A percentile compares a stretch with the other conserved stretches of the same genome.
phyloP scores from a whole-genome alignment of 805 yeast species.

The Lachancea thermotolerans region DNA sequence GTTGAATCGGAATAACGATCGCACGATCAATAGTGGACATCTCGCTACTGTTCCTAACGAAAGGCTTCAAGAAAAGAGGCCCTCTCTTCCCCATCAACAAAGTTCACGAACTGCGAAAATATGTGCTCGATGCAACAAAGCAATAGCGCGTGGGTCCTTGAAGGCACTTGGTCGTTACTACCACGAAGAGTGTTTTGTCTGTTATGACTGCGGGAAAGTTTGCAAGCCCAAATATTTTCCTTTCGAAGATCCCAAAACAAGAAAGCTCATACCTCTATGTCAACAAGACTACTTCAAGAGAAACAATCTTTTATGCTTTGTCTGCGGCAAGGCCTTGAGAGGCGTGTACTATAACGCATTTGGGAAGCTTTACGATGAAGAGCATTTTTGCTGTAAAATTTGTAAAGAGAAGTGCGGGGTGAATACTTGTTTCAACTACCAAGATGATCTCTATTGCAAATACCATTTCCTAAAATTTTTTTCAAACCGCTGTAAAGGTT shows the following conservation, averaged over 20 bases:
- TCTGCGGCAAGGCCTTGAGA: conserved; percentile 77
- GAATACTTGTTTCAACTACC: conserved; percentile 87
- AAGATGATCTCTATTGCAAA: conserved; percentile 78
- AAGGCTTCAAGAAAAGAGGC: background rate
- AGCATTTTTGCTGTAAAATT: conserved; percentile 87
- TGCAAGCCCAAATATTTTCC: conserved; percentile 90
- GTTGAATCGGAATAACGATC: background rate
- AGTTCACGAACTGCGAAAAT: conserved; percentile 23
- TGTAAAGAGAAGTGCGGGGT: conserved; percentile 83
- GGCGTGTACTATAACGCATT: conserved; percentile 93
- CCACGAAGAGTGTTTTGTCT: conserved; percentile 83
- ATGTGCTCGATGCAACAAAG: conserved; percentile 48
- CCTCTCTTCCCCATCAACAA: background rate
- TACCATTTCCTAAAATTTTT: conserved; percentile 81
- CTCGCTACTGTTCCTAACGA: background rate
- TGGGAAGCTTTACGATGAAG: conserved; percentile 87
- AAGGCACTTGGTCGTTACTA: conserved; percentile 74
- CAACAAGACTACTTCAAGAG: conserved; percentile 89
- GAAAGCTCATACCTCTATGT: conserved; percentile 60
- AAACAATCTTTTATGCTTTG: conserved; percentile 76
- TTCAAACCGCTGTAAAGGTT: conserved; percentile 90
- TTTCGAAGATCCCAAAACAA: conserved; percentile 41
- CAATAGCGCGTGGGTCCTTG: conserved; percentile 69
- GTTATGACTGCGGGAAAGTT: conserved; percentile 74
- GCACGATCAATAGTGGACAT: background rate